Evolutionary conservation across 106 monocot genomes (phyloP), one percentile per base, ranked within the genome.

Genomic region (Agapanthus africanus): DNA sequence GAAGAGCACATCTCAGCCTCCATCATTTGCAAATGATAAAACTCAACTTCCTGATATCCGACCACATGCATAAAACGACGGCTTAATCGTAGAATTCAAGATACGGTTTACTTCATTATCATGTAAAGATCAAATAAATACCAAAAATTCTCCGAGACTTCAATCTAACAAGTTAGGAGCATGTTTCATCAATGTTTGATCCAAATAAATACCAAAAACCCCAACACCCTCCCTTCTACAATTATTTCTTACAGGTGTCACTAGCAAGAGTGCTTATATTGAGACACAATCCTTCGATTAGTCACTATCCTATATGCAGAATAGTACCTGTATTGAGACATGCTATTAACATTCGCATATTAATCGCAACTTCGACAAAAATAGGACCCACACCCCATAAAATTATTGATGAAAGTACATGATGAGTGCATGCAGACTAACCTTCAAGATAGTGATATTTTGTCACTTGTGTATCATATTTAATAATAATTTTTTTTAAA

Each of bases 1-100:
- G 88, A 76, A 9, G 87, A 79, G 68, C 82, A 88, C 30, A 88
- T 13, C 63, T 80, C 80, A 25, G 80, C 63, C 67, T 80, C 91
- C 84, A 88, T 82, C 51, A 72, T 67, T 68, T 52, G 21, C 70
- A 46, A 66, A 46, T n/a, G n/a, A n/a, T n/a, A n/a, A n/a, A n/a
- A 1, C 1, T 59, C 59, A 59, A 7, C 59, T 59, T 59, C 31
- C 32, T 31, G 32, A 33, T 59, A 32, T 59, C 28, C 32, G 32
- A 59, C 35, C 18, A 61, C 14, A 61, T 61, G 36, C 61, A 44
- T 11, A 42, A 22, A 31, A 33, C 4, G 25, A 28, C 35, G n/a
- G 36, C n/a, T 36, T 61, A 61, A 33, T 61, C 33, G 36, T n/a
- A 35, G 36, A 61, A 4, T 4, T 36, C n/a, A n/a, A n/a, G n/a